Evolutionary conservation across 2,329 filamentous ascomycete species (phyloP), one percentile per base, ranked within the genome.

Genomic region (Byssochlamys sp.): DNA sequence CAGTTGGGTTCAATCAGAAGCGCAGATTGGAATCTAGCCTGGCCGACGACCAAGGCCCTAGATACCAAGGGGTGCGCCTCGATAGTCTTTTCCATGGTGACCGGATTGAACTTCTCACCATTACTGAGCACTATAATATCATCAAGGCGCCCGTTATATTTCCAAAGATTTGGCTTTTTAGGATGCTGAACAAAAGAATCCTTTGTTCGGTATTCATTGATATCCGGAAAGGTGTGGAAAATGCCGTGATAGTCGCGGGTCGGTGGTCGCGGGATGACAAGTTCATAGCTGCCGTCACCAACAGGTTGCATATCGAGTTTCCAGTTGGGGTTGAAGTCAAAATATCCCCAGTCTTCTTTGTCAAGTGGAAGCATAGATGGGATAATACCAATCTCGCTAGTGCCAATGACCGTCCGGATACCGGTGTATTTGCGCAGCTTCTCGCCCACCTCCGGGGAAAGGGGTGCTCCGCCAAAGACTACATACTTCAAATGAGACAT

Each of bases 91-190:
- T 79, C 77, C 62, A 77, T 71, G 2, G 67, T 64, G 2, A 75
- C 57, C 0, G 78, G 77, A 49, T 78, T 78, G 48, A 77, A 69
- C 58, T 79, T 80, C 52, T 75, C 71, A 1, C 76, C 76, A 57
- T 75, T 78, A 27, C 68, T 71, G n/a, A 78, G 64, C 0, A 78
- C 71, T 25, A 79, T 71, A 2, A 77, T 69, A 57, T 76, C 72
- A 59, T 75, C 73, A 11, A 56, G 60, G 1, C 77, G 66, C 1
- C 75, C 75, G 26, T 69, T 59, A 56, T 68, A 77, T 9, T 66
- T 67, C 71, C 73, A 79, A 1, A 72, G 61, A 52, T 66, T 59
- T 0, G 65, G 60, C 12, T 63, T 65, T 3, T 55, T 57, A 1
- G 65, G 65, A 45, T 67, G 65, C 11, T 54, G 63, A 19, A 55